Percentiles rank a stretch among this genome's conserved stretches.
phyloP scores from a whole-genome alignment of 495 filamentous ascomycete genomes.

The Penicillium subrubescens region DNA sequence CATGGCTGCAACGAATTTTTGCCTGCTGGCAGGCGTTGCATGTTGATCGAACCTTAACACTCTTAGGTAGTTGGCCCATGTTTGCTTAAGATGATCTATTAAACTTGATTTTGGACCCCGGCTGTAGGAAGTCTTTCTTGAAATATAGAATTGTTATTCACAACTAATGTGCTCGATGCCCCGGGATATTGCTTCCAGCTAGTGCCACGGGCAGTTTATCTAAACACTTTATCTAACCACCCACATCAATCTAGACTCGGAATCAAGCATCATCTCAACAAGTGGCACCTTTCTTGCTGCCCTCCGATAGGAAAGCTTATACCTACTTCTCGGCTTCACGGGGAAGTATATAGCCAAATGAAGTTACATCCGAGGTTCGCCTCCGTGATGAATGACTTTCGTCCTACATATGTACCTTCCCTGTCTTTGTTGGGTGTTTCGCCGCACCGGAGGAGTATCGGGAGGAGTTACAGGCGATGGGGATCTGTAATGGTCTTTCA shows the following conservation, averaged over 20 bases:
- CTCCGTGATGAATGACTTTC: constrained; percentile 13
- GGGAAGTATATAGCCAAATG: not conserved
- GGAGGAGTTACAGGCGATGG: not conserved
- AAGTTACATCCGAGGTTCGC: constrained; percentile 27
- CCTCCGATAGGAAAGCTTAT: not conserved
- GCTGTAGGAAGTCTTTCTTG: not conserved
- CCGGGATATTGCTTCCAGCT: not conserved
- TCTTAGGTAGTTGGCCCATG: constrained; percentile 33
- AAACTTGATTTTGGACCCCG: constrained; percentile 22
- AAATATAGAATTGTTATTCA: not conserved
- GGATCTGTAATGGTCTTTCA: not conserved
- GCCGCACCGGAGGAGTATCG: not conserved
- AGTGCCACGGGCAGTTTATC: not conserved
- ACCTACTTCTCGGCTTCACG: not conserved
- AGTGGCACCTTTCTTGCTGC: not conserved
- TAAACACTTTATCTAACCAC: constrained; percentile 5
- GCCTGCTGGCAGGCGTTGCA: constrained; percentile 53
- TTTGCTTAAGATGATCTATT: constrained; percentile 11
- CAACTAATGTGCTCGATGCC: not conserved
- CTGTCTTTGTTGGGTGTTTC: not conserved
- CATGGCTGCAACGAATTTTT: constrained; percentile 53
- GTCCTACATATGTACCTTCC: constrained; percentile 21
- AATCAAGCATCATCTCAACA: constrained; percentile 2
- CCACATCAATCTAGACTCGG: not conserved
- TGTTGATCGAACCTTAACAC: constrained; percentile 48